Evolutionary conservation across 2,329 filamentous ascomycete genomes (phyloP).

Genomic region (Penicillium sp.): DNA sequence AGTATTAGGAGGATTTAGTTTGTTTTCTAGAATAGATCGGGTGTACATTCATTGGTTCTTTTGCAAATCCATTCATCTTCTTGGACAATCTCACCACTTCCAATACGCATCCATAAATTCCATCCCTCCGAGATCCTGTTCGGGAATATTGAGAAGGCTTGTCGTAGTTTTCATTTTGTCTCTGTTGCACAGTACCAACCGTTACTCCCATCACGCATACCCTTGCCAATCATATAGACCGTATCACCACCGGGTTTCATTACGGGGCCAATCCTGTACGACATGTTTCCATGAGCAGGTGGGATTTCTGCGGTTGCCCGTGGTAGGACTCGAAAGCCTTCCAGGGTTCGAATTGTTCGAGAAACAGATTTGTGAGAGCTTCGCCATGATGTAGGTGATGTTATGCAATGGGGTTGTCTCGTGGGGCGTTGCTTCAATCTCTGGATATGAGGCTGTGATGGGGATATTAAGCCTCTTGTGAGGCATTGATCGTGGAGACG

Average conservation of each 20-base stretch:
- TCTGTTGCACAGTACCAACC: background rate
- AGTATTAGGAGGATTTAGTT: background rate
- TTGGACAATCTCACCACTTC: background rate
- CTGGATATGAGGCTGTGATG: background rate
- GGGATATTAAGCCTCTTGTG: background rate
- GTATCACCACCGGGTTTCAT: slow-evolving; percentile 12
- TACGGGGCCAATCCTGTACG: slow-evolving; percentile 11
- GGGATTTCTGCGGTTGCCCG: slow-evolving; percentile 9
- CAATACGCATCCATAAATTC: background rate
- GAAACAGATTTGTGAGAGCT: slow-evolving; percentile 4
- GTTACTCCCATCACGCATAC: background rate
- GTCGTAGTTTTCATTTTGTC: background rate
- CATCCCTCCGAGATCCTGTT: background rate
- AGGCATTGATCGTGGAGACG: background rate
- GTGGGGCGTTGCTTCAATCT: background rate
- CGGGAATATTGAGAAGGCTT: background rate
- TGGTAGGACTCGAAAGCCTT: slow-evolving; percentile 9
- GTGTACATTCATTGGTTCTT: background rate
- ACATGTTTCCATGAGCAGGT: slow-evolving; percentile 11
- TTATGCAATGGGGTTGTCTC: background rate
- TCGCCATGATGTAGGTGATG: background rate
- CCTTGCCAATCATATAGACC: slow-evolving; percentile 1
- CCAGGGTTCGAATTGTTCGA: slow-evolving; percentile 1
- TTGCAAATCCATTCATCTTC: background rate
- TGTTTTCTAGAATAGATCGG: background rate